phyloP scores from a whole-genome alignment of 2,329 filamentous ascomycete genomes.

The Chalara sp. region DNA sequence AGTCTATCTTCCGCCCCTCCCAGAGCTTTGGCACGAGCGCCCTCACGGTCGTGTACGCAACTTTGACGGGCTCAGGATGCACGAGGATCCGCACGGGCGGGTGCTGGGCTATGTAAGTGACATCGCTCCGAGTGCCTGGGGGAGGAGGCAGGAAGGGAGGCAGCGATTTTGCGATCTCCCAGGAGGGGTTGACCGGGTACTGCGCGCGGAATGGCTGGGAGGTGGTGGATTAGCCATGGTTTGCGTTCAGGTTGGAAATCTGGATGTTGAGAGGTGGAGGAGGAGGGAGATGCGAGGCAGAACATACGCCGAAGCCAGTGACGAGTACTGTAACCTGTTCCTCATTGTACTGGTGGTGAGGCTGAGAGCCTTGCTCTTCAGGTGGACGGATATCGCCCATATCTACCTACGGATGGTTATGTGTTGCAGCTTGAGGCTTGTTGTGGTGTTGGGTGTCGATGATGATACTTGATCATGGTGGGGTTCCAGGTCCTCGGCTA shows the following conservation, averaged over 20 bases:
- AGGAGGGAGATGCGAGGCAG: background rate
- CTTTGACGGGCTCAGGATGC: conserved; percentile 61
- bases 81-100: conserved; percentile 54
- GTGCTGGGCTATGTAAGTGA: conserved; percentile 25
- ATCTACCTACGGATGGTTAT: too few relatives aligned
- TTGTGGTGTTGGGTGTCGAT: too few relatives aligned
- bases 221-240: background rate
- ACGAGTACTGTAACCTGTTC: conserved; percentile 47
- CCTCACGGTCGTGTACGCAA: conserved; percentile 63
- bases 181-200: conserved; percentile 71
- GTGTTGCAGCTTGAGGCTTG: too few relatives aligned
- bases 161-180: conserved; percentile 67
- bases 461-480: too few relatives aligned
- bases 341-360: conserved; percentile 33
- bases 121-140: conserved; percentile 12
- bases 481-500: too few relatives aligned
- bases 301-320: conserved; percentile 54
- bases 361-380: too few relatives aligned
- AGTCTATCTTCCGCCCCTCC: conserved; percentile 45
- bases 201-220: conserved; percentile 66
- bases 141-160: conserved; percentile 54
- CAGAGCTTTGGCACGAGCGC: conserved; percentile 54
- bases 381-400: too few relatives aligned
- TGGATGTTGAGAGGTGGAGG: background rate
- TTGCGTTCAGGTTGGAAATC: background rate